Evolutionary conservation across 2,329 filamentous ascomycete genomes (phyloP), one percentile per base, ranked within the genome.

Genomic region (Exophiala phaeomuriformis): DNA sequence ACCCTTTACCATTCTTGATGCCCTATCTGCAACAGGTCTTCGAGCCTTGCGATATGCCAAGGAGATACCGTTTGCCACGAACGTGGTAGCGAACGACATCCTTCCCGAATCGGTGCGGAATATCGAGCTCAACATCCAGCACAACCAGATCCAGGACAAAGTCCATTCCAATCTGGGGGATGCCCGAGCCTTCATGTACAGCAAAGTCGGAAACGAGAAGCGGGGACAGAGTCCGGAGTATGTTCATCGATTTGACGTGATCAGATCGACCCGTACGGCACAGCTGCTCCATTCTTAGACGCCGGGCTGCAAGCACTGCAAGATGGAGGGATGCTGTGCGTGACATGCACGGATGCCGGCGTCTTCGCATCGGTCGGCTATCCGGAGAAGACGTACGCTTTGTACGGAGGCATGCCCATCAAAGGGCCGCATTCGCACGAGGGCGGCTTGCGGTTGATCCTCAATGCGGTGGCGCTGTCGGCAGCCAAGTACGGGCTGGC

Each of bases 201-300:
- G 79, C 57, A 73, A 81, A 49, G 75, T 86, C 43, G 79, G 82
- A 67, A 67, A 67, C 49, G 65, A 62, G 65, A 63, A 42, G 66
- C 71, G 50, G 62, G 69, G 42, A 69, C 49, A 41, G 28, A 41
- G 37, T 6, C 74, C 55, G 65, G 71, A 53, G 62, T 63, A 67
- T 52, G 56, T 68, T 33, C 62, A 82, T 65, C 83, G 79, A 64
- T 98, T 95, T 68, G 88, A 97, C 68, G 90, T 96, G 27, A 93
- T 98, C 59, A n/a, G 93, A 98, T 98, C 31, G 93, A 98, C 67
- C 93, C 93, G 0, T 98, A 98, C 64, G 93, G 93, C 40, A 94
- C 89, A 0, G 93, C 91, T 0, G 88, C 88, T 6, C 87, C 88
- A 1, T 98, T 98, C 69, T 79, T 98, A 50, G 93, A 98, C 67